Percentiles rank a stretch among this genome's conserved stretches.
Evolutionary conservation across 345 rosid species (phyloP).

Genomic region (Sisymbrium altissimum): DNA sequence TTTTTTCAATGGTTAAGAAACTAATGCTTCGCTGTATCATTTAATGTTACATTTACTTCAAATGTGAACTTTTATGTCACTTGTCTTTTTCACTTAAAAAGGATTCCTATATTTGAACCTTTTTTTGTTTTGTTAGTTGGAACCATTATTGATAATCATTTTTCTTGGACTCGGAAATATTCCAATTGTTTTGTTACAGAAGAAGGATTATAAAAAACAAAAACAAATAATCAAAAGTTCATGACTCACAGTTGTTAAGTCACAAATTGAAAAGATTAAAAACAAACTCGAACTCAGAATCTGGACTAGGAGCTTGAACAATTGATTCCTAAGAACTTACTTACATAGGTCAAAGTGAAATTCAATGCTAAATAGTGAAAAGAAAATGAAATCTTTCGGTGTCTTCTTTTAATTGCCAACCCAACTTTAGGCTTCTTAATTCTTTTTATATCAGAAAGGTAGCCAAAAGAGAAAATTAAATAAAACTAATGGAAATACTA

Average conservation of each 20-base stretch:
- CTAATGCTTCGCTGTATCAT: background rate
- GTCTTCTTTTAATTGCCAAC: constrained; percentile 6
- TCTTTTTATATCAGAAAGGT: background rate
- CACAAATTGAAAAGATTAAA: background rate
- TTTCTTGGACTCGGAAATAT: background rate
- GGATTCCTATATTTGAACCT: background rate
- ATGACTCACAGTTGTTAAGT: background rate
- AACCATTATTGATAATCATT: background rate
- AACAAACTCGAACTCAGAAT: background rate
- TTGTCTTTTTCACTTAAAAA: background rate
- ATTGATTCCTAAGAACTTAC: background rate
- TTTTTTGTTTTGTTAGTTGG: background rate
- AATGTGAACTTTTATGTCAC: background rate
- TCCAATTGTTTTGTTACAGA: too few relatives aligned
- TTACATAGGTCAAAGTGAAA: too few relatives aligned
- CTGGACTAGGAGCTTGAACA: background rate
- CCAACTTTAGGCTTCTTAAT: background rate
- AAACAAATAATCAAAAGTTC: too few relatives aligned
- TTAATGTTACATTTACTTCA: background rate
- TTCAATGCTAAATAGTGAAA: background rate
- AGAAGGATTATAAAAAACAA: too few relatives aligned
- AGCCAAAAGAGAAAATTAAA: background rate
- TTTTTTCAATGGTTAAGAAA: background rate
- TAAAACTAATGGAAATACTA: background rate
- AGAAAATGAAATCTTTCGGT: constrained; percentile 1